Conservation (phyloP, 192 early-diverging fungal genomes). For the Funneliformis geosporum region DNA sequence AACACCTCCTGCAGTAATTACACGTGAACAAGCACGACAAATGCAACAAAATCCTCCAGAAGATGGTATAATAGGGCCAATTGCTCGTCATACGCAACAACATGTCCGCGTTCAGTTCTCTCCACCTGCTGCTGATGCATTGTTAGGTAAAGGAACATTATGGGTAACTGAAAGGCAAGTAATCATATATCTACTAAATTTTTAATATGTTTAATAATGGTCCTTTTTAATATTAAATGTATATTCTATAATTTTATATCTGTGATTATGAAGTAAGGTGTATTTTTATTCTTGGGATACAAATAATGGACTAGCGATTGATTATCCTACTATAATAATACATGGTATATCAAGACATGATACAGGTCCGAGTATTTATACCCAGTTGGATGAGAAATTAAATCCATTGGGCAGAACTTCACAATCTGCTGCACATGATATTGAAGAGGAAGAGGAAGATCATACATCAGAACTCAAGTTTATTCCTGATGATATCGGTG, state of each 20-base stretch:
- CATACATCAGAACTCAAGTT: conserved; percentile 52
- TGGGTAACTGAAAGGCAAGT: conserved; percentile 51
- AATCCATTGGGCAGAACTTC: background rate
- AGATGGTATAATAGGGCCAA: background rate
- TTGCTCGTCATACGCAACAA: conserved; percentile 16
- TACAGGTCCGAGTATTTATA: conserved; percentile 56
- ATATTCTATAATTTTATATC: background rate
- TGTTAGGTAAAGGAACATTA: conserved; percentile 47
- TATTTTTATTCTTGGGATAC: conserved; percentile 48
- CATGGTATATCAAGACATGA: conserved; percentile 60
- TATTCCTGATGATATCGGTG: conserved; percentile 54
- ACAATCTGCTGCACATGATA: background rate
- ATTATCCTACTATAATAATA: conserved; percentile 64
- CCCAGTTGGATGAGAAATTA: conserved; percentile 48
- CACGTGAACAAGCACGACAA: background rate
- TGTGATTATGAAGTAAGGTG: conserved; percentile 40
- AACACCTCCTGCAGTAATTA: conserved; percentile 30
- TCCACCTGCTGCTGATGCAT: conserved; percentile 31
- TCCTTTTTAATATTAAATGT: background rate
- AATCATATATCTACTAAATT: no score
- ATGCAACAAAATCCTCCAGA: background rate
- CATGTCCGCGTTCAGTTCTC: conserved; percentile 32
- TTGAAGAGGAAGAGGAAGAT: conserved; percentile 47
- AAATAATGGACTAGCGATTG: conserved; percentile 51
- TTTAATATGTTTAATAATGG: no score